Conservation (phyloP, 1,284 basidiomycete genomes). For the Cutaneotrichosporon sp. region DNA sequence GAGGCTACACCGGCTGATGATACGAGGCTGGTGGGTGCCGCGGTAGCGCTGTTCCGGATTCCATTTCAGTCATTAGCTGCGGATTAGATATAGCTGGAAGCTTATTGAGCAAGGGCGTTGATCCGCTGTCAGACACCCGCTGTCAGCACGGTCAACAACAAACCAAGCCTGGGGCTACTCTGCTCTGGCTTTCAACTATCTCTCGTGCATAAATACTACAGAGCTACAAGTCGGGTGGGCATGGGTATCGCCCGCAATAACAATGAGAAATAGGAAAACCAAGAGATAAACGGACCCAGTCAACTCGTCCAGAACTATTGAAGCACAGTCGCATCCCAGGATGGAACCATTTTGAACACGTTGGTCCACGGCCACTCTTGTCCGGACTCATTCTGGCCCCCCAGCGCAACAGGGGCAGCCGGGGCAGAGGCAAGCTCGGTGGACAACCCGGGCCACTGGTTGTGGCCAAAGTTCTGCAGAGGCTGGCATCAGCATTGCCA, state of each 20-base stretch:
- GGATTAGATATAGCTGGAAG: neutral
- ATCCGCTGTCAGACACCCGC: too few relatives aligned
- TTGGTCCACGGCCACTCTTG: conserved; percentile 7
- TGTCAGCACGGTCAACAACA: too few relatives aligned
- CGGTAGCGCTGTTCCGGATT: neutral
- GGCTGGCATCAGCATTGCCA: neutral
- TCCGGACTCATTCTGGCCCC: neutral
- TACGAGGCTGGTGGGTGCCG: neutral
- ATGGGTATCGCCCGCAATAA: too few relatives aligned
- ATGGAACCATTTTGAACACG: neutral
- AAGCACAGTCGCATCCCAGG: neutral
- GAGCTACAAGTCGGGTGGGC: too few relatives aligned
- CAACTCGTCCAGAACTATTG: neutral
- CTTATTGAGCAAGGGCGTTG: too few relatives aligned
- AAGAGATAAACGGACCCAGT: neutral
- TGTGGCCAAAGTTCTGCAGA: conserved; percentile 4
- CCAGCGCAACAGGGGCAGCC: neutral
- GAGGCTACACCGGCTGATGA: neutral
- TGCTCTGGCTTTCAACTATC: too few relatives aligned
- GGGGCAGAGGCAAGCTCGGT: neutral
- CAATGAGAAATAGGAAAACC: too few relatives aligned
- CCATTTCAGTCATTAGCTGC: neutral
- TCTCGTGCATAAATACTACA: too few relatives aligned
- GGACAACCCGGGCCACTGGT: neutral
- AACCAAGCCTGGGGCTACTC: too few relatives aligned